Evolutionary conservation across 768 basidiomycete genomes (phyloP).

Genomic region (Rhodosporidiobolus sp.): DNA sequence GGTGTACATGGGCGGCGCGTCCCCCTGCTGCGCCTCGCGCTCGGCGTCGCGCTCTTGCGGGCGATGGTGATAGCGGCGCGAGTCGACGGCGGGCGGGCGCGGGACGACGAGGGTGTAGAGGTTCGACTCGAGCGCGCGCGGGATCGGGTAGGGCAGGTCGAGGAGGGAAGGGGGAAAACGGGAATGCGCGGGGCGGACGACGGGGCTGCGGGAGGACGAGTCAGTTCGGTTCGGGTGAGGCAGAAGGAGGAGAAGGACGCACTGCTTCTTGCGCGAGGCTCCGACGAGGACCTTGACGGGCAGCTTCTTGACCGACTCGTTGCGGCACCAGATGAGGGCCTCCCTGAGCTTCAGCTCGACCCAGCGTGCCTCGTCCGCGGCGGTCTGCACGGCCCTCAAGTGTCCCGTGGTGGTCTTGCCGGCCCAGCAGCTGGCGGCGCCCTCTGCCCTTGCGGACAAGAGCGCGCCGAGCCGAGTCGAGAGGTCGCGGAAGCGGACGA

Average conservation of each 20-base stretch:
- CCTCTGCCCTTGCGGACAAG: not conserved
- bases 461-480: not conserved
- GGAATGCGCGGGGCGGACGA: not conserved
- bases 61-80: not conserved
- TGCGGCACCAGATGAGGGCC: constrained; percentile 18
- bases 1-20: not conserved
- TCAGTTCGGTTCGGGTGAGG: not conserved
- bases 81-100: not conserved
- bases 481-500: constrained; percentile 20
- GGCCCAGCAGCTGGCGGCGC: constrained; percentile 10
- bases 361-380: constrained; percentile 19
- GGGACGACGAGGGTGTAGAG: constrained; percentile 8
- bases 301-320: not conserved
- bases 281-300: constrained; percentile 15
- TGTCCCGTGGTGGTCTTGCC: constrained; percentile 7
- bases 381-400: not conserved
- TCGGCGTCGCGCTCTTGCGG: not conserved
- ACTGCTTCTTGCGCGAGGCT: constrained; percentile 8
- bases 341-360: constrained; percentile 19
- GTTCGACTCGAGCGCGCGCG: constrained; percentile 11
- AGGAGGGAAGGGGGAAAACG: constrained; percentile 14
- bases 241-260: not conserved
- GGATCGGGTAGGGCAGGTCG: constrained; percentile 30
- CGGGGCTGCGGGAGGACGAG: not conserved
- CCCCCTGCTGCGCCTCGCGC: not conserved